Evolutionary conservation across 139 green algal species (phyloP).

Genomic region (Micractinium sp.): DNA sequence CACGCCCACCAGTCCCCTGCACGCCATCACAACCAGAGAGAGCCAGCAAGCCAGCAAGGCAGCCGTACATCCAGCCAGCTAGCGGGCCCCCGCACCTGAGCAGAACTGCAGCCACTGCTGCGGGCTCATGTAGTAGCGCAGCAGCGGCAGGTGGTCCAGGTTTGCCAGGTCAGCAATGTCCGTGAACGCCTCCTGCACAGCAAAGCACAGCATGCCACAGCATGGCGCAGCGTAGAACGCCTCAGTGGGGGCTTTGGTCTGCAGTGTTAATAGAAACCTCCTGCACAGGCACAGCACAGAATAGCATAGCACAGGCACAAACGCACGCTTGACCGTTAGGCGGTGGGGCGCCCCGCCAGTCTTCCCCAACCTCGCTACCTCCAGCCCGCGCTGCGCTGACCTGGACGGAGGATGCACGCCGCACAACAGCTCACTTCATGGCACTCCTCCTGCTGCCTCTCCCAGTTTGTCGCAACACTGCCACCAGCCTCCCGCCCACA

Average conservation of each 20-base stretch:
- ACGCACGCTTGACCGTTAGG: no score
- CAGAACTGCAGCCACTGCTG: not conserved
- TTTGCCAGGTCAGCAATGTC: slow-evolving; percentile 22
- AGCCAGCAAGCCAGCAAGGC: not conserved
- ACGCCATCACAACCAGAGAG: not conserved
- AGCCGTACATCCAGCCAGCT: not conserved
- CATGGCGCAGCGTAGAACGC: not conserved
- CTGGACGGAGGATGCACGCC: no score
- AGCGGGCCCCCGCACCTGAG: not conserved
- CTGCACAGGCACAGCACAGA: not conserved
- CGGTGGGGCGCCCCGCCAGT: no score
- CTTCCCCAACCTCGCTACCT: no score
- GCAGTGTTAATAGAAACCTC: not conserved
- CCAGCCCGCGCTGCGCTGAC: no score
- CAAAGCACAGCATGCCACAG: not conserved
- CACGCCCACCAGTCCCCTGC: no score
- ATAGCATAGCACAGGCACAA: not conserved
- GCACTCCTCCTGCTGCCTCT: no score
- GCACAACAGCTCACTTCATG: no score
- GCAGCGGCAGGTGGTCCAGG: slow-evolving; percentile 3
- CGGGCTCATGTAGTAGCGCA: not conserved
- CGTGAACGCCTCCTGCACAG: not conserved
- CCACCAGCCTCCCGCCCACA: no score
- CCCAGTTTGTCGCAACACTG: no score
- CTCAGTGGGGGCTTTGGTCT: not conserved